Evolutionary conservation across 768 basidiomycete genomes (phyloP), one percentile per base, ranked within the genome.

Genomic region (Boletus pseudopeckii): DNA sequence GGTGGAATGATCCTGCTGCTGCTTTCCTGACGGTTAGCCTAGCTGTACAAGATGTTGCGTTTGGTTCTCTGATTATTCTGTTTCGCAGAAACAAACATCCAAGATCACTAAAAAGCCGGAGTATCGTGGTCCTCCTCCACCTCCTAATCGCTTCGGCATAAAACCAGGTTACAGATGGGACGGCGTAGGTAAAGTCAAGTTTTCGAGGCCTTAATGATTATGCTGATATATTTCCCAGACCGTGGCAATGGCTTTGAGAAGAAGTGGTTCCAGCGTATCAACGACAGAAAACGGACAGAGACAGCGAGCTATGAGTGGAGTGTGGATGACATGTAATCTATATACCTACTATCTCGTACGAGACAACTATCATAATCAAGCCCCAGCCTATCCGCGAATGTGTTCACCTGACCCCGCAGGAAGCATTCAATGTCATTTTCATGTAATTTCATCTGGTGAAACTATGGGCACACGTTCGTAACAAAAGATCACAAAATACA

Each of bases 1-100:
- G 92, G 15, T 98, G 95, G 94, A 96, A 98, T 65, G 97, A 98
- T 71, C 97, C 97, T n/a, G 96, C 95, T 5, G 91, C 93, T 8
- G 86, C 85, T 20, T 99, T 98, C 76, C 70, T 98, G 57, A 89
- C 90, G 56, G 95, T 96, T 50, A 61, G 85, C 64, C 30, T 36
- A 36, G 13, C 22, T 46, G 22, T 48, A 20, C 11, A 1, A 20
- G n/a, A 17, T 26, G 5, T 22, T 55, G 6, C n/a, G 26, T 9
- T 17, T 45, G 15, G 36, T 42, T 45, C 51, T 50, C 46, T 54
- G 24, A 60, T 45, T 15, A 18, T 44, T 28, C 45, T 34, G 38
- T 52, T 47, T 30, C 58, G 50, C 63, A 93, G 90, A 89, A 90
- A 80, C 85, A 86, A 69, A 77, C 69, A 66, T 65, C 77, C 0